A percentile compares a stretch with the other conserved stretches of the same genome.
phyloP scores from a whole-genome alignment of 2,329 filamentous ascomycete genomes.

The Huntiella abstrusa region DNA sequence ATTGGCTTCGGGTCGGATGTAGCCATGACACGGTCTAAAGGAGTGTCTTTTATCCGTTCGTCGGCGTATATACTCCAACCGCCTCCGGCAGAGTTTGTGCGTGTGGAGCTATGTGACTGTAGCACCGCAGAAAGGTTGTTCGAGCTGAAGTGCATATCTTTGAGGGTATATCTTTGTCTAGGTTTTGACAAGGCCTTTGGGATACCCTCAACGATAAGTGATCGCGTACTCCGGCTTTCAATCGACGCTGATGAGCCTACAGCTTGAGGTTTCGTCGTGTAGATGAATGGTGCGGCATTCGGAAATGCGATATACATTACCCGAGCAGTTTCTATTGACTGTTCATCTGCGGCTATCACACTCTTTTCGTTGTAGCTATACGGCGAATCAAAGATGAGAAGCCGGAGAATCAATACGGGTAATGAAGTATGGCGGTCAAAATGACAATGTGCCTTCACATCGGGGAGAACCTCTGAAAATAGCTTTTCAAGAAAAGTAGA shows the following conservation, averaged over 20 bases:
- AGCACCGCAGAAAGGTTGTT: slow-evolving; percentile 54
- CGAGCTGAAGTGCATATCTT: slow-evolving; percentile 47
- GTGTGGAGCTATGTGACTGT: slow-evolving; percentile 47
- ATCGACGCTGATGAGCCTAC: slow-evolving; percentile 22
- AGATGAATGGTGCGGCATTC: slow-evolving; percentile 58
- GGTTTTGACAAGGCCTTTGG: slow-evolving; percentile 66
- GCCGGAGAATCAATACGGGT: slow-evolving; percentile 56
- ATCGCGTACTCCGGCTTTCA: slow-evolving; percentile 46
- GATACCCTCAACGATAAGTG: slow-evolving; percentile 57
- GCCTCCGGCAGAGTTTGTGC: slow-evolving; percentile 53
- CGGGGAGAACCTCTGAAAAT: slow-evolving; percentile 52
- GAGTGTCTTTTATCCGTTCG: slow-evolving; percentile 33
- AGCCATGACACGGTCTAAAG: slow-evolving; percentile 27
- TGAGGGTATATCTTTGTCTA: slow-evolving; percentile 50
- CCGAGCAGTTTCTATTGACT: slow-evolving; percentile 28
- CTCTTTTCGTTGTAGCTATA: slow-evolving; percentile 26
- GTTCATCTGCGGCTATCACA: not conserved
- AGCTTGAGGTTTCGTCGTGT: slow-evolving; percentile 36
- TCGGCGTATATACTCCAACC: slow-evolving; percentile 67
- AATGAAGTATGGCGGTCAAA: slow-evolving; percentile 51
- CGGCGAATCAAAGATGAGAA: slow-evolving; percentile 63
- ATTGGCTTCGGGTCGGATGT: too few species aligned
- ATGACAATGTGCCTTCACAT: slow-evolving; percentile 71
- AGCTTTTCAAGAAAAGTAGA: slow-evolving; percentile 62
- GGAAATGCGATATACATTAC: slow-evolving; percentile 71